phyloP scores from a whole-genome alignment of 495 filamentous ascomycete species.

The Neurospora sp. region DNA sequence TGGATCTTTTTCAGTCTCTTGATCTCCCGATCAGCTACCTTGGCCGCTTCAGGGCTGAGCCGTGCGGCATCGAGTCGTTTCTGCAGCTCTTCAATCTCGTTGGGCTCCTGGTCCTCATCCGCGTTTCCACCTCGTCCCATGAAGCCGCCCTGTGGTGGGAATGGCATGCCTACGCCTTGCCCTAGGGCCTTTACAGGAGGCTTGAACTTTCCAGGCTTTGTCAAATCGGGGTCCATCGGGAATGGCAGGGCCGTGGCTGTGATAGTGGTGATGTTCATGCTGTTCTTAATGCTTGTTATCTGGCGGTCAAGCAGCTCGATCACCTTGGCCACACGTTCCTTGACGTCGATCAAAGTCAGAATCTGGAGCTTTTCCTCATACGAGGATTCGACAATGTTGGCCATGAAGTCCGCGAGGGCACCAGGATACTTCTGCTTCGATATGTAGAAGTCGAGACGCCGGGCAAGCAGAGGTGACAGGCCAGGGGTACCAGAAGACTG shows the following conservation, averaged over 20 bases:
- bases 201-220: conserved; percentile 13
- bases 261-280: conserved; percentile 64
- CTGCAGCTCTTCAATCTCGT: conserved; percentile 86
- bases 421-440: conserved; percentile 76
- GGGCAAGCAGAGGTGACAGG: conserved; percentile 71
- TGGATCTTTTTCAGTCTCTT: conserved; percentile 90
- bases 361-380: conserved; percentile 85
- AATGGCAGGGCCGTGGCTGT: conserved; percentile 48
- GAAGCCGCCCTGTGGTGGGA: conserved; percentile 34
- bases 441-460: conserved; percentile 79
- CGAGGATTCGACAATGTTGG: conserved; percentile 72
- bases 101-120: conserved; percentile 60
- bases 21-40: conserved; percentile 81
- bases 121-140: conserved; percentile 25
- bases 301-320: conserved; percentile 73
- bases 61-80: conserved; percentile 75
- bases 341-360: conserved; percentile 63
- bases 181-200: conserved; percentile 15
- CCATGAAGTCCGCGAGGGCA: conserved; percentile 90
- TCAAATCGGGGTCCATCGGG: conserved; percentile 40
- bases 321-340: conserved; percentile 65
- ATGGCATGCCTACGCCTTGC: conserved; percentile 25
- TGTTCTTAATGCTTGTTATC: conserved; percentile 70
- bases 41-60: conserved; percentile 56
- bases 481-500: conserved; percentile 42